Conservation (phyloP, 257 asterid genomes). For the Cordia subcordata region DNA sequence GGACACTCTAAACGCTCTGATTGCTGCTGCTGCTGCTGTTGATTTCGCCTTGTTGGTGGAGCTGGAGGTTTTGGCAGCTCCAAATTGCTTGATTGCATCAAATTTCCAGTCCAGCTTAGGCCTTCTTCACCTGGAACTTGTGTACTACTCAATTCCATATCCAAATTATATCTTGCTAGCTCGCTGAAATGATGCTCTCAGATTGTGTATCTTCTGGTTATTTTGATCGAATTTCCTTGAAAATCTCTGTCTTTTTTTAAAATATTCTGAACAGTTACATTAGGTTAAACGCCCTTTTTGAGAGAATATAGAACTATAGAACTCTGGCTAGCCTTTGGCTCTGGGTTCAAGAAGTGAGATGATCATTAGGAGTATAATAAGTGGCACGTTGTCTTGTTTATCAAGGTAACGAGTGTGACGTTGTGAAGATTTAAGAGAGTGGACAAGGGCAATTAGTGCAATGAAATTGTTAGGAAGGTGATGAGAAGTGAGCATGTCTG, state of each 20-base stretch:
- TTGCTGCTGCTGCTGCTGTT: conserved; percentile 14
- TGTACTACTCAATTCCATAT: conserved; percentile 36
- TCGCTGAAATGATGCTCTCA: background rate
- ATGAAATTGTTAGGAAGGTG: conserved; percentile 33
- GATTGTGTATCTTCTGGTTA: too few relatives aligned
- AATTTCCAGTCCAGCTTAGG: conserved; percentile 30
- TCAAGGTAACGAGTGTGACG: background rate
- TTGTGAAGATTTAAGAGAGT: conserved; percentile 9
- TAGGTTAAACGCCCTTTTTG: too few relatives aligned
- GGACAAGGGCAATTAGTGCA: conserved; percentile 8
- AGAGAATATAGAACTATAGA: too few relatives aligned
- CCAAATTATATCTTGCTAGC: background rate
- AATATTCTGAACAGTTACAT: too few relatives aligned
- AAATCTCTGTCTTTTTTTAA: too few relatives aligned
- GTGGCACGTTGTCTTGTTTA: conserved; percentile 13
- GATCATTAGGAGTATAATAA: conserved; percentile 21
- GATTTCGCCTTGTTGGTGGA: conserved; percentile 21
- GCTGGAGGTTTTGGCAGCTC: conserved; percentile 30
- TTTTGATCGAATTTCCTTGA: too few relatives aligned
- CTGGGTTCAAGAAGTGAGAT: conserved; percentile 14
- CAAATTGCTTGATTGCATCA: conserved; percentile 20
- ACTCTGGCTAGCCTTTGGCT: conserved; percentile 17
- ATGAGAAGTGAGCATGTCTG: conserved; percentile 28
- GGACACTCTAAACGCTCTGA: conserved; percentile 57
- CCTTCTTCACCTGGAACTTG: conserved; percentile 23